Evolutionary conservation across 306 rosid genomes (phyloP), one percentile per base, ranked within the genome.

Genomic region (Prunus campanulata): DNA sequence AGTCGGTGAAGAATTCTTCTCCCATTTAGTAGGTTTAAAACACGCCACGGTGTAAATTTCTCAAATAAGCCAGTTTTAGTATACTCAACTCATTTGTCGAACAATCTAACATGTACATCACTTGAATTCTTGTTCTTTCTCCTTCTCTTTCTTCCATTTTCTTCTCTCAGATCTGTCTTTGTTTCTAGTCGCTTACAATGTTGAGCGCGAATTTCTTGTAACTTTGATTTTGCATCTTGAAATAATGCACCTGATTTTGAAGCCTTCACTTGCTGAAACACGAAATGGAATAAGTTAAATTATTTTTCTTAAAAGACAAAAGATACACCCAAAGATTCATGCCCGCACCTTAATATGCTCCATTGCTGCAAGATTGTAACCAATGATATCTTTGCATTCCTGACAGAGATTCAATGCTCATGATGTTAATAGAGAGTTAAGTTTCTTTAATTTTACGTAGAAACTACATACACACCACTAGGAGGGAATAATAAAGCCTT

Each of bases 361-460:
- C 93, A 95, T 92, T n/a, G 93, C 98, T 30, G 98, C 98, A 74
- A 95, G 91, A 78, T 92, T 92, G 89, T 87, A 89, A 78, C 98
- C 97, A 75, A 89, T 78, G 11, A 86, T 85, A 82, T 95, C 97
- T 76, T 92, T 92, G 88, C 88, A 90, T 83, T 82, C 98, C 98
- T 95, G 88, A 76, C 51, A 87, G 57, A 86, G 51, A 85, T 70
- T 29, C 66, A 65, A 72, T 47, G 22, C 76, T 66, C 55, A 66
- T 30, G 25, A 66, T 66, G 81, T 89, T 72, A 83, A 61, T 14
- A 32, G 59, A 66, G 50, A 77, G 32, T n/a, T n/a, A 68, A 25
- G 27, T 24, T 14, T 7, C 29, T 48, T 6, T 39, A 7, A 0
- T 7, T 39, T 7, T 39, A 39, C 44, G 9, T 39, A 39, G 44